Conservation (phyloP, 1,284 basidiomycete species). For the Lentinula novae-zelandiae region DNA sequence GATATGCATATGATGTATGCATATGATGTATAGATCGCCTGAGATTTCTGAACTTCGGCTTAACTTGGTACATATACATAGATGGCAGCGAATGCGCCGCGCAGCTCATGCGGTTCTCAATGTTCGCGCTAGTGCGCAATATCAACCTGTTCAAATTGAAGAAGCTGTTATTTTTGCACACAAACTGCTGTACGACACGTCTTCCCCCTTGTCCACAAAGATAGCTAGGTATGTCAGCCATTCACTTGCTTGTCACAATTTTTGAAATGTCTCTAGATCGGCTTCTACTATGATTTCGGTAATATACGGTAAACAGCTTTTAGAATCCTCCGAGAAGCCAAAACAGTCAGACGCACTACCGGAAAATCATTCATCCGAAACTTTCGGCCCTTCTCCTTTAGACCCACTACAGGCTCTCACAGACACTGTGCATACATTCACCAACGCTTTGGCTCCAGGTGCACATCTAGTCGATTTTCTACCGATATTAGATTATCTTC, state of each 20-base stretch:
- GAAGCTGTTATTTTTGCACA: conserved; percentile 5
- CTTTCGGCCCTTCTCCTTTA: not conserved
- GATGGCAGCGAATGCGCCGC: conserved; percentile 9
- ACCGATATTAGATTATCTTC: conserved; percentile 7
- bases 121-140: not conserved
- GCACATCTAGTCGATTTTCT: conserved; percentile 4
- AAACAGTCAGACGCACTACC: not conserved
- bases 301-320: not conserved
- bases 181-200: not conserved
- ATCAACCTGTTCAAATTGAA: conserved; percentile 7
- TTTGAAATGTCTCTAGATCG: not conserved
- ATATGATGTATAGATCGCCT: not conserved
- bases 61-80: not conserved
- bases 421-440: not conserved
- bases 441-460: conserved; percentile 1
- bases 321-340: not conserved
- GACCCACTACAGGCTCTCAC: not conserved
- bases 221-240: not conserved
- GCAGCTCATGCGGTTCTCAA: conserved; percentile 1
- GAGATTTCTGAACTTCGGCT: too few species aligned
- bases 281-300: not conserved
- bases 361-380: not conserved
- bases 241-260: not conserved
- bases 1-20: not conserved
- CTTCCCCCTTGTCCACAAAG: not conserved